Evolutionary conservation across 371 early-diverging fungal species (phyloP), one percentile per base, ranked within the genome.

Genomic region (Vairimorpha apis): DNA sequence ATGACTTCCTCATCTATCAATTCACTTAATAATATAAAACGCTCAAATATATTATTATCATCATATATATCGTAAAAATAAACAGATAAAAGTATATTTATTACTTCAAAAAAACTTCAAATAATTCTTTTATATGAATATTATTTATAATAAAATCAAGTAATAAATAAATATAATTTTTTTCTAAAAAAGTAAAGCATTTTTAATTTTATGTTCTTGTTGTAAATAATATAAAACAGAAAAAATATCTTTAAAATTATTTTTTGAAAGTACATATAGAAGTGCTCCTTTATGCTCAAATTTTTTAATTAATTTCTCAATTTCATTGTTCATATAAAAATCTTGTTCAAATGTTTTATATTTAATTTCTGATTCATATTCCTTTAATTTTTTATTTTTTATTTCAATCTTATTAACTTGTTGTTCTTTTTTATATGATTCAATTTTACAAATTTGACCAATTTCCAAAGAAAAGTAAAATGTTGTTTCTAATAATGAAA

Each of bases 131-230:
- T 13, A 76, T 72, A 37, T 25, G 27, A 29, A 76, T 65, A 45
- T 64, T 66, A 38, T 79, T 76, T n/a, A 58, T 47, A 14, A 70
- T 67, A 21, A 76, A 67, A 59, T 67, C 70, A n/a, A 76, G 27
- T 32, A 73, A 49, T 3, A 27, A 33, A 1, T 37, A 35, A 0
- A 79, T 1, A 44, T 65, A 63, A 13, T 65, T 47, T 21, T 63
- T 45, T 23, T 68, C 65, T n/a, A 60, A 14, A 62, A 65, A 59
- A 32, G 13, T 2, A 79, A 33, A 21, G 65, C 53, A 51, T 64
- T 72, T 33, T 58, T 76, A 30, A 79, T 16, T 47, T 51, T 51
- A 27, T 43, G 0, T 47, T 67, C 59, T 3, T 79, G 60, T 16
- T 72, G 25, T 25, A 76, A 32, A 53, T 65, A 72, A 29, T 65